These are phyloP conservation scores for Lactifluus subvellereus DNA, from an alignment of 768 basidiomycete species.

Conservation along the genomic window DNA sequence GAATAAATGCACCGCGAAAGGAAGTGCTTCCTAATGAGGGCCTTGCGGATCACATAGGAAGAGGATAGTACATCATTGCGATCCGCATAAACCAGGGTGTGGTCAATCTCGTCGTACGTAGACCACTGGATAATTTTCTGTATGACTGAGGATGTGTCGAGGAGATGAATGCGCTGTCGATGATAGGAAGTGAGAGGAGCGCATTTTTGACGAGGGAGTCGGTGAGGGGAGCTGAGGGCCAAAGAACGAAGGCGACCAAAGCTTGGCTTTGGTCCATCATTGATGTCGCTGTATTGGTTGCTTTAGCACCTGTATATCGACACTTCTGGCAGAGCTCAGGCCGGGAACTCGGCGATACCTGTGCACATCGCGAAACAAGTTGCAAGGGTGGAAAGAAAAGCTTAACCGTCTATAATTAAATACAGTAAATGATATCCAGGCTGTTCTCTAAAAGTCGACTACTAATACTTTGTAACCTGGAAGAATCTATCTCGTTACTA, in stretches of 20 bases:
- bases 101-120: constrained; percentile 82
- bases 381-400: neutral
- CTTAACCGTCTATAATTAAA: neutral
- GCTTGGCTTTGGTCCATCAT: neutral
- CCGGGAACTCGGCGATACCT: constrained; percentile 1
- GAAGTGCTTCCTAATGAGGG: constrained; percentile 91
- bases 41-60: constrained; percentile 85
- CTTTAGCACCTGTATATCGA: neutral
- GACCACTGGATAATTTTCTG: constrained; percentile 65
- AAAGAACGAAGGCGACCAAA: constrained; percentile 32
- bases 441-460: neutral
- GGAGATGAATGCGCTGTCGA: constrained; percentile 26
- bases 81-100: constrained; percentile 55
- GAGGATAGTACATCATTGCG: constrained; percentile 58
- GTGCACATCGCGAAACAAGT: no score
- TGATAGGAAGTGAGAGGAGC: constrained; percentile 28
- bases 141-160: constrained; percentile 25
- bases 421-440: neutral
- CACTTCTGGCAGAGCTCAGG: neutral
- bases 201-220: constrained; percentile 40
- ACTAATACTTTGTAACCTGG: neutral
- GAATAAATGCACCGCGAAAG: constrained; percentile 68
- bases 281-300: neutral
- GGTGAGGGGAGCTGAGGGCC: constrained; percentile 48
- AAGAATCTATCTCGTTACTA: neutral